Conservation (phyloP, 2,329 filamentous ascomycete genomes). For the Davidsoniella virescens region DNA sequence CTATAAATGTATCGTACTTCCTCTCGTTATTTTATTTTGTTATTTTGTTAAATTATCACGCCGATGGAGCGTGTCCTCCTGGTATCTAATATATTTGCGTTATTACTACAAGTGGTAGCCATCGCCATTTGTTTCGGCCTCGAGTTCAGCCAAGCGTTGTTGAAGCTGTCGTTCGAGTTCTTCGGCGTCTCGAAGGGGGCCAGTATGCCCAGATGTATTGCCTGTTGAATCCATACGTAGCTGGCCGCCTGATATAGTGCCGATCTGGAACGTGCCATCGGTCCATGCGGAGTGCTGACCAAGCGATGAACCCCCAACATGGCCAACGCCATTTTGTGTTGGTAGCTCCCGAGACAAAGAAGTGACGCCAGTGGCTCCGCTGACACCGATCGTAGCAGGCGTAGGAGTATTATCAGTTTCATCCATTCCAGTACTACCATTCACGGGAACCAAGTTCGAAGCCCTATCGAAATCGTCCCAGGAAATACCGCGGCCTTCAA, state of each 20-base stretch:
- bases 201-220: background rate
- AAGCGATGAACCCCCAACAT: background rate
- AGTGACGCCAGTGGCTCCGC: background rate
- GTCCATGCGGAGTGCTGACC: slow-evolving; percentile 33
- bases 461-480: slow-evolving; percentile 41
- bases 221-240: slow-evolving; percentile 26
- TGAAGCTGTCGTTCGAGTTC: slow-evolving; percentile 40
- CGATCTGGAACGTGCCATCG: slow-evolving; percentile 48
- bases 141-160: slow-evolving; percentile 33
- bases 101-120: too few relatives aligned
- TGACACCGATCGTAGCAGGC: background rate
- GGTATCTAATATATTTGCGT: too few relatives aligned
- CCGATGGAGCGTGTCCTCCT: too few relatives aligned
- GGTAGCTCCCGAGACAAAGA: too few relatives aligned
- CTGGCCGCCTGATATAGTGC: slow-evolving; percentile 35
- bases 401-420: background rate
- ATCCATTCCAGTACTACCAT: slow-evolving; percentile 3
- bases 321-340: background rate
- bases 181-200: slow-evolving; percentile 26
- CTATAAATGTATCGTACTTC: background rate
- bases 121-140: slow-evolving; percentile 27
- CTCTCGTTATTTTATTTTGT: background rate
- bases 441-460: slow-evolving; percentile 15
- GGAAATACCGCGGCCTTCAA: slow-evolving; percentile 38
- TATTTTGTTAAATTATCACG: too few relatives aligned